These are phyloP conservation scores for Arthrinium puccinioides DNA, from an alignment of 2,329 filamentous ascomycete genomes.

Conservation along the genomic window DNA sequence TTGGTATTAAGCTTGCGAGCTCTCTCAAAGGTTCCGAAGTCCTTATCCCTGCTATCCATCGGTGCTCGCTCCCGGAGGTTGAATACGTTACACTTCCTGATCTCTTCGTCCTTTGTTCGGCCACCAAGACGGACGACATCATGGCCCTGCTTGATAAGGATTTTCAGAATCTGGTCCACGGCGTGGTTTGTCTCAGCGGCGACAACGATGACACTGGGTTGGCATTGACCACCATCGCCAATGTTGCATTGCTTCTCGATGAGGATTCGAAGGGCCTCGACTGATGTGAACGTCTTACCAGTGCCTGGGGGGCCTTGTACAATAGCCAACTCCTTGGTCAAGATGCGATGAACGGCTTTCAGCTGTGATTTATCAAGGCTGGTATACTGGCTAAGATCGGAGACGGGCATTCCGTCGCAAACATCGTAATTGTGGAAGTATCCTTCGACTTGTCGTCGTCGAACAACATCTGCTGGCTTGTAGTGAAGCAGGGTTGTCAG, in stretches of 20 bases:
- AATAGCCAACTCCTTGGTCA: conserved; percentile 66
- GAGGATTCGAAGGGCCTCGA: conserved; percentile 61
- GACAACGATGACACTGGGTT: conserved; percentile 63
- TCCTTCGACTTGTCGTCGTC: background rate
- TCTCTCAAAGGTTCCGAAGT: conserved; percentile 18
- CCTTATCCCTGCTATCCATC: conserved; percentile 9
- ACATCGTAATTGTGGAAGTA: conserved; percentile 14
- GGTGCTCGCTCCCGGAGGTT: conserved; percentile 39
- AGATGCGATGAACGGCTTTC: conserved; percentile 58
- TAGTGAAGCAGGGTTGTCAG: conserved; percentile 24
- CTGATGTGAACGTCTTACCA: conserved; percentile 75
- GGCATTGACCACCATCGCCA: conserved; percentile 37
- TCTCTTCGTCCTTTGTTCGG: conserved; percentile 56
- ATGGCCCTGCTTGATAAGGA: conserved; percentile 49
- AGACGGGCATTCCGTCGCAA: conserved; percentile 15
- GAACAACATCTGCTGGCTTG: conserved; percentile 9
- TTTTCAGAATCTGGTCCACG: conserved; percentile 69
- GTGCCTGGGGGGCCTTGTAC: conserved; percentile 75
- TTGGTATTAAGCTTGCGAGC: conserved; percentile 18
- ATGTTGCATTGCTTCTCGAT: conserved; percentile 46
- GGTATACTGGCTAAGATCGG: conserved; percentile 18
- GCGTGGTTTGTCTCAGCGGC: conserved; percentile 89
- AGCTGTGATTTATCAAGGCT: conserved; percentile 66
- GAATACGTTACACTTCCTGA: conserved; percentile 61
- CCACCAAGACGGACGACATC: conserved; percentile 58